Evolutionary conservation across 352 stramenopile genomes (phyloP).

Genomic region (Globisporangium cystogenes): DNA sequence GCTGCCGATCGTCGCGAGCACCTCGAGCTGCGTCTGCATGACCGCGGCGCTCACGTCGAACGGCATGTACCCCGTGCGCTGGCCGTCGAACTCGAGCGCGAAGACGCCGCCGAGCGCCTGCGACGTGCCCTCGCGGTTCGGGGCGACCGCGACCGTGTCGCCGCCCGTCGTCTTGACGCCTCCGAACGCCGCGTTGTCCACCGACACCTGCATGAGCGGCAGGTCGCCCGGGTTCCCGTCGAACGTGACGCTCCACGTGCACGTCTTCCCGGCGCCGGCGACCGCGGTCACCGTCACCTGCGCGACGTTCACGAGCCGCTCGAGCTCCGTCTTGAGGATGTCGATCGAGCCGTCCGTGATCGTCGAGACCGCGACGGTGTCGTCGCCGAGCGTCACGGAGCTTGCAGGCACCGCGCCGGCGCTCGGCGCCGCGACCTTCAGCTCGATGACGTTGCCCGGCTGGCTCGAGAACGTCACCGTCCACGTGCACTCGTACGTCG

Average conservation of each 20-base stretch:
- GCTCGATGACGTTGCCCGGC: constrained; percentile 77
- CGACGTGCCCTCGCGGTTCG: constrained; percentile 45
- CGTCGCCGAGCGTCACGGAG: constrained; percentile 59
- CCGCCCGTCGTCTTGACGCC: constrained; percentile 20
- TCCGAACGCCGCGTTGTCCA: constrained; percentile 32
- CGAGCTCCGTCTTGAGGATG: constrained; percentile 93
- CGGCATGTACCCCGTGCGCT: constrained; percentile 89
- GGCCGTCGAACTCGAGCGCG: constrained; percentile 81
- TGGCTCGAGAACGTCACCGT: constrained; percentile 87
- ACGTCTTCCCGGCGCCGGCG: constrained; percentile 57
- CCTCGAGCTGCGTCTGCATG: constrained; percentile 87
- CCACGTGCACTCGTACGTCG: constrained; percentile 82
- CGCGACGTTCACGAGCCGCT: constrained; percentile 87
- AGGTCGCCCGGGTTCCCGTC: constrained; percentile 90
- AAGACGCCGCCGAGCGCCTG: constrained; percentile 69
- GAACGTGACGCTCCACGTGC: constrained; percentile 92
- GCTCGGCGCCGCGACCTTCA: constrained; percentile 57
- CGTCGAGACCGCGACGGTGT: constrained; percentile 78
- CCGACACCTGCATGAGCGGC: constrained; percentile 45
- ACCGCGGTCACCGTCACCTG: constrained; percentile 82
- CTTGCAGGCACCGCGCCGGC: constrained; percentile 25
- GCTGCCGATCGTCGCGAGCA: constrained; percentile 83
- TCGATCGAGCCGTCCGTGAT: constrained; percentile 80
- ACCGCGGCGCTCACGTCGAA: constrained; percentile 86
- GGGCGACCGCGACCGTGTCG: constrained; percentile 45